These are phyloP conservation scores for Cystofilobasidium ferigula DNA, from an alignment of 768 basidiomycete genomes.

Conservation along the genomic window DNA sequence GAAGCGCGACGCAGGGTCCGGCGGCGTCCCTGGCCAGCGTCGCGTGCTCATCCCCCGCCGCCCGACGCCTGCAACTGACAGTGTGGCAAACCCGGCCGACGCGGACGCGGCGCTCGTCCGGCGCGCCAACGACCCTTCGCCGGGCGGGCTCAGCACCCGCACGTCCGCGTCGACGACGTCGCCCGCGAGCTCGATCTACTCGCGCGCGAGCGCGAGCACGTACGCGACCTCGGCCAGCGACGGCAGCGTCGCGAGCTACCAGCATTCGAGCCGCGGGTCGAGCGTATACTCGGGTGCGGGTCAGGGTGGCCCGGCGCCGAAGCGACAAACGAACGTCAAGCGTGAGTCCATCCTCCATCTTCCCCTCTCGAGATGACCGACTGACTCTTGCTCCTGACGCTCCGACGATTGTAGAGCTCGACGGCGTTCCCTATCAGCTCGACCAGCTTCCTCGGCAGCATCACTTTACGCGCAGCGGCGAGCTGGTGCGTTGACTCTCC, in stretches of 20 bases:
- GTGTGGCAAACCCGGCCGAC: neutral
- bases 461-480: constrained; percentile 17
- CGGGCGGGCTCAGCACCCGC: constrained; percentile 10
- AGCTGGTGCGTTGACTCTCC: constrained; percentile 5
- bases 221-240: constrained; percentile 18
- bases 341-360: constrained; percentile 44
- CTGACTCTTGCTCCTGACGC: constrained; percentile 8
- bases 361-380: neutral
- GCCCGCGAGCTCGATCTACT: constrained; percentile 22
- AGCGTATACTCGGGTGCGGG: constrained; percentile 9
- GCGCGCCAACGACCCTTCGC: constrained; percentile 13
- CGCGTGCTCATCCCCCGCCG: constrained; percentile 14
- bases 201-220: constrained; percentile 7
- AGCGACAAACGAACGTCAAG: constrained; percentile 53
- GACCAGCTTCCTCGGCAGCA: constrained; percentile 47
- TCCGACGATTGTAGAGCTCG: constrained; percentile 48
- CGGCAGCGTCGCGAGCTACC: constrained; percentile 7
- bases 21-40: constrained; percentile 12
- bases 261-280: constrained; percentile 13
- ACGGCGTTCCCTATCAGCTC: constrained; percentile 66
- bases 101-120: neutral
- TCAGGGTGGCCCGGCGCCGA: constrained; percentile 2
- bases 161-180: constrained; percentile 59
- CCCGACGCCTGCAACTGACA: neutral
- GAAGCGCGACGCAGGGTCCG: constrained; percentile 8